Conservation (phyloP, 2,329 filamentous ascomycete species). For the Alternaria triticimaculans region DNA sequence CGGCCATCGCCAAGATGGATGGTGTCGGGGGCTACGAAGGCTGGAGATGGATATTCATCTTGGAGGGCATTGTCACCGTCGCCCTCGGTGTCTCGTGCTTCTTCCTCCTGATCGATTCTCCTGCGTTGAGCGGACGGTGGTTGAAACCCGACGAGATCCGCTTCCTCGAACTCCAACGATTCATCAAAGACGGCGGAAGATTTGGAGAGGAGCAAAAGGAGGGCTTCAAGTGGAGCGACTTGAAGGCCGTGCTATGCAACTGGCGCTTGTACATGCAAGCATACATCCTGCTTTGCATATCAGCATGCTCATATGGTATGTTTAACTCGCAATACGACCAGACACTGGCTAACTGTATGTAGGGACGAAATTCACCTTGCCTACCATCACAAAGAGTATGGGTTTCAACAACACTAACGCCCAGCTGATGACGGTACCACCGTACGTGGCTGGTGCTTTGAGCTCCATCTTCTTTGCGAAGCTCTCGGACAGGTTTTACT, state of each 20-base stretch:
- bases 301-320: constrained; percentile 37
- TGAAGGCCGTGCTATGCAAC: constrained; percentile 34
- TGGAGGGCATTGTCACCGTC: constrained; percentile 49
- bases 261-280: constrained; percentile 42
- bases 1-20: constrained; percentile 48
- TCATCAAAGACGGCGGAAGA: constrained; percentile 31
- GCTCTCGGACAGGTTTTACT: constrained; percentile 33
- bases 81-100: constrained; percentile 31
- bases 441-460: constrained; percentile 34
- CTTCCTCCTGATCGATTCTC: constrained; percentile 37
- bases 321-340: not conserved
- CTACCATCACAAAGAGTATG: constrained; percentile 36
- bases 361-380: constrained; percentile 18
- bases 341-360: not conserved
- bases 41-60: constrained; percentile 55
- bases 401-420: constrained; percentile 40
- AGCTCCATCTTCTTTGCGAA: constrained; percentile 31
- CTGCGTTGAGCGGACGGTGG: constrained; percentile 24
- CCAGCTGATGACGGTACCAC: constrained; percentile 39
- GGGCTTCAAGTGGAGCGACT: constrained; percentile 29
- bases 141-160: constrained; percentile 33
- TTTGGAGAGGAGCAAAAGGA: constrained; percentile 24
- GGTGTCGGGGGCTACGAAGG: constrained; percentile 49
- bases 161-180: constrained; percentile 27
- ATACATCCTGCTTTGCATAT: constrained; percentile 33